Conservation (phyloP, 2,329 filamentous ascomycete species). For the Ilyonectria mors-panacis region DNA sequence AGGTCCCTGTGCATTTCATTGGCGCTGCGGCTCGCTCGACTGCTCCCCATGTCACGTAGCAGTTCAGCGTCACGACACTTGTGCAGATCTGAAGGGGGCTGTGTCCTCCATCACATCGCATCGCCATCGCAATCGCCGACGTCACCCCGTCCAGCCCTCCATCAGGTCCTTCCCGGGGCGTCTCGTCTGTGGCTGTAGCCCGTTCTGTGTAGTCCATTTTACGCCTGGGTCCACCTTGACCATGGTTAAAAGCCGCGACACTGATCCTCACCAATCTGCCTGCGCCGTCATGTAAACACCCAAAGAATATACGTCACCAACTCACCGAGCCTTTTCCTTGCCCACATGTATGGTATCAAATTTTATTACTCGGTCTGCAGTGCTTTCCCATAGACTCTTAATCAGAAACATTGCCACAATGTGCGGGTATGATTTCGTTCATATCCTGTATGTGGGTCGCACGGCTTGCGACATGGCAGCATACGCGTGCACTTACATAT, state of each 20-base stretch:
- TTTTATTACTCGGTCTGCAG: not conserved
- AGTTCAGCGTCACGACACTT: constrained; percentile 8
- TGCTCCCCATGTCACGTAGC: constrained; percentile 26
- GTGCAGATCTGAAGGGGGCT: constrained; percentile 11
- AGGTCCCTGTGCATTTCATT: not conserved
- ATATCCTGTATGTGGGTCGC: constrained; percentile 12
- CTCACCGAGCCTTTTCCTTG: not conserved
- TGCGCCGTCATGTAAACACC: not conserved
- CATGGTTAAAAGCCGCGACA: not conserved
- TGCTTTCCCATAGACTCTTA: not conserved
- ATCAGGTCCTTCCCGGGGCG: not conserved
- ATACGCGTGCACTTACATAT: constrained; percentile 23
- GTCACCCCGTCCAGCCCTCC: not conserved
- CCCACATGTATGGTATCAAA: not conserved
- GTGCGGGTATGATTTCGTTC: not conserved
- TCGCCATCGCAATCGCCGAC: not conserved
- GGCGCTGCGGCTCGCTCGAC: not conserved
- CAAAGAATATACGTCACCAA: not conserved
- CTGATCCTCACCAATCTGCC: not conserved
- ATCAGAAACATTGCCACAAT: not conserved
- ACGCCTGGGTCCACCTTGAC: not conserved
- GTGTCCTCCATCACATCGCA: constrained; percentile 7
- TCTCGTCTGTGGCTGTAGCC: not conserved
- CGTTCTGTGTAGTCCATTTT: not conserved
- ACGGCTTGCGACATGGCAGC: constrained; percentile 16